Percentiles rank a stretch among this genome's conserved stretches.
Conservation (phyloP, 176 grass and related monocot species). For the Musa troglodytarum region DNA sequence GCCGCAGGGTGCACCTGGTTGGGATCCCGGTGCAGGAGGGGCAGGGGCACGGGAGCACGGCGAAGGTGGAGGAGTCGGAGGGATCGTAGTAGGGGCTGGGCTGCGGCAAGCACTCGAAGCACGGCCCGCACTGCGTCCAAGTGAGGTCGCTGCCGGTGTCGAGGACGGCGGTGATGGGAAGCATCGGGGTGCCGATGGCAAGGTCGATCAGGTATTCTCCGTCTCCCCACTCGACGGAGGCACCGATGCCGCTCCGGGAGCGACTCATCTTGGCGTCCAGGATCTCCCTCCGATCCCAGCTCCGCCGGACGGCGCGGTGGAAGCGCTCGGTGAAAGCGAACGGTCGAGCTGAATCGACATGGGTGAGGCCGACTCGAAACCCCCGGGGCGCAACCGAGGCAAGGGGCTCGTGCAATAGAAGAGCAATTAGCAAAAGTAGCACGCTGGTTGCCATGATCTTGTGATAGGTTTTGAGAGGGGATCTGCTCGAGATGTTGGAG, state of each 20-base stretch:
- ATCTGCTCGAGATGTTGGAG: too few relatives aligned
- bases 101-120: slow-evolving; percentile 32
- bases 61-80: slow-evolving; percentile 30
- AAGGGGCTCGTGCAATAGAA: too few relatives aligned
- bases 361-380: slow-evolving; percentile 17
- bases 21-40: slow-evolving; percentile 4
- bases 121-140: slow-evolving; percentile 49
- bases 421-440: too few relatives aligned
- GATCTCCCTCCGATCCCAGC: not conserved
- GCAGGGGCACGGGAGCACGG: slow-evolving; percentile 24
- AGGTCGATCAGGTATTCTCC: slow-evolving; percentile 38
- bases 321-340: slow-evolving; percentile 16
- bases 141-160: slow-evolving; percentile 52
- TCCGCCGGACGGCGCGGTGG: slow-evolving; percentile 10
- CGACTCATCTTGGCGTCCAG: not conserved
- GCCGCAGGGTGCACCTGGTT: slow-evolving; percentile 8
- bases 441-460: too few relatives aligned
- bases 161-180: slow-evolving; percentile 24
- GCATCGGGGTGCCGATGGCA: slow-evolving; percentile 38
- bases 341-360: slow-evolving; percentile 6
- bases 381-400: not conserved
- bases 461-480: too few relatives aligned
- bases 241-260: not conserved
- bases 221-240: slow-evolving; percentile 1
- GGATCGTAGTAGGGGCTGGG: slow-evolving; percentile 43